These are phyloP conservation scores for Nannizzia gypsea DNA, from an alignment of 2,329 filamentous ascomycete species.

Conservation along the genomic window DNA sequence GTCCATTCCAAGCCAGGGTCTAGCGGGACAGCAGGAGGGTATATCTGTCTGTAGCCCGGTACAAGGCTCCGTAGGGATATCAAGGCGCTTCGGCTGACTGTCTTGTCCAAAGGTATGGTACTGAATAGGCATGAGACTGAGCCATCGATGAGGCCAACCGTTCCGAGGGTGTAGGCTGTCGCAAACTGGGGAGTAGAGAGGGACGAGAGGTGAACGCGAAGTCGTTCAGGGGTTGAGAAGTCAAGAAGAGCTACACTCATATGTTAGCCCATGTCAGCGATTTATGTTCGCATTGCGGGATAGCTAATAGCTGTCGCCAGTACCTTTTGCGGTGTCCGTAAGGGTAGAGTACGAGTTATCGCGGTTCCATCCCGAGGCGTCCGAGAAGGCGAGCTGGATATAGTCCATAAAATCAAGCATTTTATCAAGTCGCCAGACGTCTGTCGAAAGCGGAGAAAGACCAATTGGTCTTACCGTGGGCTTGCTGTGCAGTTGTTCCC, in stretches of 20 bases:
- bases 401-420: slow-evolving; percentile 99
- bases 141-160: slow-evolving; percentile 82
- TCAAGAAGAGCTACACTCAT: slow-evolving; percentile 59
- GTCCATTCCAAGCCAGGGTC: slow-evolving; percentile 10
- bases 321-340: slow-evolving; percentile 72
- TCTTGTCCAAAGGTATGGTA: slow-evolving; percentile 59
- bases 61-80: slow-evolving; percentile 69
- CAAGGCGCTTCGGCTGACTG: slow-evolving; percentile 56
- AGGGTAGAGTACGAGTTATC: slow-evolving; percentile 86
- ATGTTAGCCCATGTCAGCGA: not conserved
- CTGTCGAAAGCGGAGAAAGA: not conserved
- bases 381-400: slow-evolving; percentile 80
- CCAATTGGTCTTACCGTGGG: not conserved
- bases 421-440: slow-evolving; percentile 20
- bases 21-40: slow-evolving; percentile 29
- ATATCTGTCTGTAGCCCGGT: slow-evolving; percentile 68
- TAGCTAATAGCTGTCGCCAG: slow-evolving; percentile 14
- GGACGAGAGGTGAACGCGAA: slow-evolving; percentile 79
- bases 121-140: slow-evolving; percentile 97
- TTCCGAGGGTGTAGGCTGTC: slow-evolving; percentile 84
- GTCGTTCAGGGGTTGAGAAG: slow-evolving; percentile 72
- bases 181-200: slow-evolving; percentile 88
- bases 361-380: slow-evolving; percentile 74
- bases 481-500: not conserved
- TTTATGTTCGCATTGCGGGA: not conserved